Conservation (phyloP, 768 basidiomycete species). For the Podaxis sp. region DNA sequence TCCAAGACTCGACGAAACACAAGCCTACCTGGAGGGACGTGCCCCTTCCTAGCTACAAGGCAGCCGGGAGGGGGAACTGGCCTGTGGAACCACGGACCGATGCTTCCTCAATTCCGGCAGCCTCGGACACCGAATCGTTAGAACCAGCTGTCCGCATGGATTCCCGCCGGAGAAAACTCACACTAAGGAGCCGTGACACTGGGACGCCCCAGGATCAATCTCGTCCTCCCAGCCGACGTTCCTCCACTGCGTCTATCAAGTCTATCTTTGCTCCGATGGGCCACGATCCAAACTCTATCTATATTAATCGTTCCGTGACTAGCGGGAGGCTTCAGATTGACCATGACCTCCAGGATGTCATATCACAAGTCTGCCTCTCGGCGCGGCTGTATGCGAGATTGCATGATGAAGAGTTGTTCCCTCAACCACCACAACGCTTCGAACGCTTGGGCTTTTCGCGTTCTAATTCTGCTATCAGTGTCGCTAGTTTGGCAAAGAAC, state of each 20-base stretch:
- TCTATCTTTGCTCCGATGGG: conserved; percentile 52
- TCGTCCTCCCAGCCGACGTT: conserved; percentile 48
- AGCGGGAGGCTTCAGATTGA: conserved; percentile 71
- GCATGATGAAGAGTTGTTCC: conserved; percentile 62
- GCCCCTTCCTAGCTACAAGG: conserved; percentile 60
- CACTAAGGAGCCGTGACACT: conserved; percentile 24
- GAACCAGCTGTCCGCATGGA: conserved; percentile 33
- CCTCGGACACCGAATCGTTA: conserved; percentile 29
- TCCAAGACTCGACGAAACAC: conserved; percentile 51
- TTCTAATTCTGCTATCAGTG: conserved; percentile 58
- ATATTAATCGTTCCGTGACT: conserved; percentile 66
- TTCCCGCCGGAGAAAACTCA: conserved; percentile 28
- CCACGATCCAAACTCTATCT: conserved; percentile 55
- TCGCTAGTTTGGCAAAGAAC: conserved; percentile 61
- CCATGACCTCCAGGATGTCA: conserved; percentile 75
- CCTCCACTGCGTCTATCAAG: conserved; percentile 63
- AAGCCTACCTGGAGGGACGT: conserved; percentile 53
- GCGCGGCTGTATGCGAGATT: conserved; percentile 65
- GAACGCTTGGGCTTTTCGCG: conserved; percentile 42
- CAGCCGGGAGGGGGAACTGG: conserved; percentile 37
- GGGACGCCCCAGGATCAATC: conserved; percentile 23
- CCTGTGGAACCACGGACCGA: conserved; percentile 37
- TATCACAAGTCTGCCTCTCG: conserved; percentile 68
- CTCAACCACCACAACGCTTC: conserved; percentile 40
- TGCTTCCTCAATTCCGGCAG: conserved; percentile 32